Evolutionary conservation across 1,139 yeast genomes (phyloP), one percentile per base, ranked within the genome.

Genomic region (Eremothecium sinecaudum): DNA sequence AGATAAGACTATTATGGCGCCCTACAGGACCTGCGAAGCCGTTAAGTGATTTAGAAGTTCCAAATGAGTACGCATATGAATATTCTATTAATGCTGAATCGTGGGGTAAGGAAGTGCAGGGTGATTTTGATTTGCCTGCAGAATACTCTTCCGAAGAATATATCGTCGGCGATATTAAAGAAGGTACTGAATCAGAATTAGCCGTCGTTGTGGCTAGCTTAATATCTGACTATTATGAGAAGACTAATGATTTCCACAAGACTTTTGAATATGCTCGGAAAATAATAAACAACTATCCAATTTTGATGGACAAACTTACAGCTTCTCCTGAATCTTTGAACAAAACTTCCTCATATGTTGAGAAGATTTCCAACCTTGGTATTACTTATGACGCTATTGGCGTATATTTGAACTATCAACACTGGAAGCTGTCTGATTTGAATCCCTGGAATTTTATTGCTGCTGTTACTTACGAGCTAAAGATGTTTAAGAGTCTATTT

Each of bases 1-100:
- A 82, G 47, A 55, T 86, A 20, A 67, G 83, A 38, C 79, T 82
- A 53, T 69, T 78, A 2, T 73, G 94, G 79, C 68, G 96, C 45
- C 79, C 83, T 46, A 65, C 73, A 5, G 53, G 59, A 33, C 31
- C 42, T 2, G 32, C 37, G 12, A 23, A 32, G 10, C 5, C 21
- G 1, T 23, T 40, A 4, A 26, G 25, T 4, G 28, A 36, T n/a
- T 37, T 44, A 12, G 47, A 31, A 3, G 24, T 34, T 12, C 17
- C 33, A 4, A 31, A 47, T 7, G 5, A 9, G 4, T 27, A 27
- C 7, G 13, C 30, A 12, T 18, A 27, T 16, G 30, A 27, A 11
- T 17, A 16, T 18, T 42, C 51, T 3, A 11, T 43, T 16, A 43
- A 38, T 18, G 34, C 39, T 10, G 32, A 35, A 5, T 33, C 26